phyloP scores from a whole-genome alignment of 805 yeast genomes.

The Metschnikowia colocasiae region DNA sequence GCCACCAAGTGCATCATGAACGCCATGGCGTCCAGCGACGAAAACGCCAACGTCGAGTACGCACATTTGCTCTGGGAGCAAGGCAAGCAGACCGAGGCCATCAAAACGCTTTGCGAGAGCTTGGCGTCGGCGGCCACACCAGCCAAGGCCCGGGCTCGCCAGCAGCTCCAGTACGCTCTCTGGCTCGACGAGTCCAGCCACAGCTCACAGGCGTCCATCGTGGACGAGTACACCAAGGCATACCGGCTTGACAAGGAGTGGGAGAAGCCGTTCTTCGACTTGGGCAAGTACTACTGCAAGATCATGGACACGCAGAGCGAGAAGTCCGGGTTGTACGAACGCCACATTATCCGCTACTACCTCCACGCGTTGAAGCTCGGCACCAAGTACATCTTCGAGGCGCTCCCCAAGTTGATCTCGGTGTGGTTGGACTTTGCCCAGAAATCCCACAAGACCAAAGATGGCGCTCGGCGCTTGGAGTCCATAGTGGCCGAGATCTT shows the following conservation, averaged over 20 bases:
- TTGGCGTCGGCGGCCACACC: conserved; percentile 18
- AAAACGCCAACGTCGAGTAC: conserved; percentile 64
- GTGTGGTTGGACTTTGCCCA: conserved; percentile 82
- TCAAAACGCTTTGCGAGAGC: conserved; percentile 54
- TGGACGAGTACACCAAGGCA: conserved; percentile 63
- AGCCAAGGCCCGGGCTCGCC: conserved; percentile 30
- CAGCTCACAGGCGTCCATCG: conserved; percentile 69
- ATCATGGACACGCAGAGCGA: conserved; percentile 63
- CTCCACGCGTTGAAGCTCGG: conserved; percentile 60
- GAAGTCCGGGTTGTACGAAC: conserved; percentile 50
- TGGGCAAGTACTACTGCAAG: conserved; percentile 78
- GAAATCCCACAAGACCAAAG: conserved; percentile 19
- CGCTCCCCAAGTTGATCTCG: conserved; percentile 84
- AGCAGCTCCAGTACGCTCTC: conserved; percentile 74
- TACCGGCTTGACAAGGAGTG: conserved; percentile 51
- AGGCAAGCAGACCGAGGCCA: conserved; percentile 83
- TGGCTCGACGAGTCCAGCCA: conserved; percentile 89
- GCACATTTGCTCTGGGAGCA: conserved; percentile 84
- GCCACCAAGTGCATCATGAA: conserved; percentile 66
- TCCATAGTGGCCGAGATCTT: conserved; percentile 49
- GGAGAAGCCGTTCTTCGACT: conserved; percentile 76
- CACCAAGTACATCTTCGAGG: conserved; percentile 67
- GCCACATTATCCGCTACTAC: conserved; percentile 52
- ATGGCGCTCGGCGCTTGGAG: conserved; percentile 36
- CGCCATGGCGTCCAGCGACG: conserved; percentile 45